Percentiles rank a stretch among this genome's conserved stretches.
Evolutionary conservation across 164 flowering plant genomes (phyloP).

Genomic region (Nymphaea colorata): DNA sequence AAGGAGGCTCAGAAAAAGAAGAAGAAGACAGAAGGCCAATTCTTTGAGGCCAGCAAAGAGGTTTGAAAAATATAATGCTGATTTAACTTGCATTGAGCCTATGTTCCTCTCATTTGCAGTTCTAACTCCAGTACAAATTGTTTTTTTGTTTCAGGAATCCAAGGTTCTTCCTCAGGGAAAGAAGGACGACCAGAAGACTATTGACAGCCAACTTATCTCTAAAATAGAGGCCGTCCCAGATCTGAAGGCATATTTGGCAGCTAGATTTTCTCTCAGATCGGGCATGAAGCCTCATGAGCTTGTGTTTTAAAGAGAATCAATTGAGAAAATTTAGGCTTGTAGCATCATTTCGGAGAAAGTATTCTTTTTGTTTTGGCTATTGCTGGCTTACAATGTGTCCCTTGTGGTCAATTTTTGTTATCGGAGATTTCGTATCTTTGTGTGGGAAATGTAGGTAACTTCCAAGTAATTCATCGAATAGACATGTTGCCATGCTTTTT

Average conservation of each 20-base stretch:
- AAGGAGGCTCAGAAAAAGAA: slow-evolving; percentile 57
- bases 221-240: slow-evolving; percentile 47
- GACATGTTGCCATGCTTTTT: not conserved
- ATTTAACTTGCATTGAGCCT: not conserved
- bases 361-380: not conserved
- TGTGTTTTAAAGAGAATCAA: not conserved
- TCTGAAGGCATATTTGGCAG: slow-evolving; percentile 50
- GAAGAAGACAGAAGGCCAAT: slow-evolving; percentile 60
- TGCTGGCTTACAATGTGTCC: not conserved
- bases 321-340: not conserved
- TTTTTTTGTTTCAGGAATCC: slow-evolving; percentile 34
- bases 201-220: slow-evolving; percentile 41
- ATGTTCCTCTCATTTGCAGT: not conserved
- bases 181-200: slow-evolving; percentile 57
- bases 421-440: not conserved
- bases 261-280: slow-evolving; percentile 29
- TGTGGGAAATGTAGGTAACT: not conserved
- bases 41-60: slow-evolving; percentile 78
- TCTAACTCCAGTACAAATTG: not conserved
- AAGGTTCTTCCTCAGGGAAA: slow-evolving; percentile 45
- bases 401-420: not conserved
- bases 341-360: not conserved
- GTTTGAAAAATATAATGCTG: slow-evolving; percentile 18
- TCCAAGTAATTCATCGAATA: not conserved
- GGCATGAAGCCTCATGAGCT: slow-evolving; percentile 3